Percentiles rank a stretch among this genome's conserved stretches.
phyloP scores from a whole-genome alignment of 2,329 filamentous ascomycete genomes.

The Trichoderma pleuroti region DNA sequence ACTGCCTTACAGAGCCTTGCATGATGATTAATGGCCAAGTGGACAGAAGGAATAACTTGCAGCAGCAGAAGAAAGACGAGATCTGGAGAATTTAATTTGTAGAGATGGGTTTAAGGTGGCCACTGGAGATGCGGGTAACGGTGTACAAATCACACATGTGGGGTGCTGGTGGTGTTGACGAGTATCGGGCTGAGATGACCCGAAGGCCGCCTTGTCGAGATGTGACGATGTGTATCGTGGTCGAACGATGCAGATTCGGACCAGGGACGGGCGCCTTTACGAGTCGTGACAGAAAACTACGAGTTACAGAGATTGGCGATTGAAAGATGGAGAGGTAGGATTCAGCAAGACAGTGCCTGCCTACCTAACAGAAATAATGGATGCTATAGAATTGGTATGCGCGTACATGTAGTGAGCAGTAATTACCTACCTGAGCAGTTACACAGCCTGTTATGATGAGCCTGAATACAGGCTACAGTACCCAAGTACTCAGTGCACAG shows the following conservation, averaged over 20 bases:
- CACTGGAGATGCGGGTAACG: background rate
- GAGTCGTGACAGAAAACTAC: background rate
- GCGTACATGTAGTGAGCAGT: background rate
- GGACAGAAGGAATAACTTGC: background rate
- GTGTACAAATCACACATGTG: constrained; percentile 4
- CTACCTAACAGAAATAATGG: background rate
- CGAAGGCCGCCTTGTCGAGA: constrained; percentile 22
- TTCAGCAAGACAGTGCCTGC: background rate
- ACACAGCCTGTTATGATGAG: background rate
- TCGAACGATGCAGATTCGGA: background rate
- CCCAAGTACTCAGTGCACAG: background rate
- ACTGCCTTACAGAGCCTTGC: constrained; percentile 49
- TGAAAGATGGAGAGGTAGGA: background rate
- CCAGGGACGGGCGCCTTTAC: background rate
- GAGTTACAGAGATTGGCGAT: background rate
- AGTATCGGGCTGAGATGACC: constrained; percentile 20
- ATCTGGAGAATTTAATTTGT: background rate
- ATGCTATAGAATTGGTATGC: background rate
- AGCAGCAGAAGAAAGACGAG: background rate
- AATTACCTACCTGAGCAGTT: background rate
- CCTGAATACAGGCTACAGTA: background rate
- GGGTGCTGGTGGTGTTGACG: background rate
- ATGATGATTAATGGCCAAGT: constrained; percentile 30
- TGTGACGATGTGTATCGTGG: background rate
- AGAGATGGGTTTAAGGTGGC: background rate